Evolutionary conservation across 495 filamentous ascomycete genomes (phyloP).

Genomic region (Physcia stellaris): DNA sequence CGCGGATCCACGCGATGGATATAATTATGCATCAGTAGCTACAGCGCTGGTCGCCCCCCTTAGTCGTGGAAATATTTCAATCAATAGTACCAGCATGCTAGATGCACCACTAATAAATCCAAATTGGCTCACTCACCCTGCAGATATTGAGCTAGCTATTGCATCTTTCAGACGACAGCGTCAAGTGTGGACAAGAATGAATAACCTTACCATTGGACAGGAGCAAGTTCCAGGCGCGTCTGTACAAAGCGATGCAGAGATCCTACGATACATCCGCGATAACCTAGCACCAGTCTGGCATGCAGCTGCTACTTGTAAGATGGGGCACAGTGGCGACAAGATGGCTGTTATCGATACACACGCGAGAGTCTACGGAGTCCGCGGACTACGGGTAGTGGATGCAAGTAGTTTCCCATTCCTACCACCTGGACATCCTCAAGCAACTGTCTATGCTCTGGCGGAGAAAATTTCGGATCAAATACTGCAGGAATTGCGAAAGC

Average conservation of each 20-base stretch:
- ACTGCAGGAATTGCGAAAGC: too few species aligned
- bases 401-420: conserved; percentile 42
- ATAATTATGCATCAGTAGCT: conserved; percentile 32
- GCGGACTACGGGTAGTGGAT: conserved; percentile 46
- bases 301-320: conserved; percentile 33
- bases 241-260: conserved; percentile 36
- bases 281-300: conserved; percentile 35
- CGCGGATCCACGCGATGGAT: conserved; percentile 23
- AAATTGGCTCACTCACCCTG: conserved; percentile 31
- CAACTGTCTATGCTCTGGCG: conserved; percentile 33
- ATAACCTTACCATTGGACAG: conserved; percentile 26
- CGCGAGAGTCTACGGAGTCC: conserved; percentile 36
- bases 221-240: conserved; percentile 35
- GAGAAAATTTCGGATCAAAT: conserved; percentile 30
- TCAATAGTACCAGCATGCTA: conserved; percentile 25
- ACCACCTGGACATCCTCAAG: conserved; percentile 39
- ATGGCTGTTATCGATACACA: conserved; percentile 43
- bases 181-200: conserved; percentile 27
- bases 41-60: conserved; percentile 30
- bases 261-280: conserved; percentile 29
- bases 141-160: conserved; percentile 3
- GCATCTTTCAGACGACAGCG: conserved; percentile 19
- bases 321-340: conserved; percentile 33
- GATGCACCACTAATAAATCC: conserved; percentile 40
- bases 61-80: conserved; percentile 40